Evolutionary conservation across 495 filamentous ascomycete genomes (phyloP), one percentile per base, ranked within the genome.

Genomic region (Schizothecium vesticola): DNA sequence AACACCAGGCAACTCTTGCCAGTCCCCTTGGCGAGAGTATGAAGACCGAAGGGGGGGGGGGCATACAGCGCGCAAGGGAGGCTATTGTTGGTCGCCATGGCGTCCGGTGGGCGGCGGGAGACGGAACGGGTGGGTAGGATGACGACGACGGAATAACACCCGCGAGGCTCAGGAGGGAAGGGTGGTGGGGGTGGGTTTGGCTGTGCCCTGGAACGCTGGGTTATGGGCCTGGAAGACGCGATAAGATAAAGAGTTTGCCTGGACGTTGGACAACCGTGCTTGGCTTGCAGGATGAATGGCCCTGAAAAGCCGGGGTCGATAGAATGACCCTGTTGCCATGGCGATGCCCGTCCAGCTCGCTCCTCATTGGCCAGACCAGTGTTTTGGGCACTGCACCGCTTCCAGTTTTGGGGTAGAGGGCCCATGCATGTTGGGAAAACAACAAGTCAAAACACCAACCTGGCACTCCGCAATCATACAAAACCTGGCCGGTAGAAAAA

Each of bases 11-110:
- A 43, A 43, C 56, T 36, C 67, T 65, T 70, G 69, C 56, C 26
- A 67, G 64, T 72, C 51, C 51, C 13, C 25, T 16, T 16, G 56
- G 28, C 9, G 33, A 33, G n/a, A 26, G 25, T n/a, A 33, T 16
- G 31, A 60, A 28, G 63, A 51, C 86, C 67, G 22, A 61, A 55
- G 13, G 19, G 57, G n/a, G 19, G 57, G n/a, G n/a, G 58, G 63
- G 64, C 65, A 25, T 83, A 93, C 91, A 95, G 75, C 51, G 87
- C 86, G 81, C 88, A 92, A 25, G 91, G 91, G 66, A 93, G 93
- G 29, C 28, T 36, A 12, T 16, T 24, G 19, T 60, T 61, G 59
- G 68, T 70, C 65, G 71, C 68, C 71, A 72, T 72, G 65, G 71
- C 31, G 25, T 22, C 43, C 22, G 12, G 43, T 51, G 58, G 2